Evolutionary conservation across 192 early-diverging fungal species (phyloP).

Genomic region (Irineochytrium annulatum): DNA sequence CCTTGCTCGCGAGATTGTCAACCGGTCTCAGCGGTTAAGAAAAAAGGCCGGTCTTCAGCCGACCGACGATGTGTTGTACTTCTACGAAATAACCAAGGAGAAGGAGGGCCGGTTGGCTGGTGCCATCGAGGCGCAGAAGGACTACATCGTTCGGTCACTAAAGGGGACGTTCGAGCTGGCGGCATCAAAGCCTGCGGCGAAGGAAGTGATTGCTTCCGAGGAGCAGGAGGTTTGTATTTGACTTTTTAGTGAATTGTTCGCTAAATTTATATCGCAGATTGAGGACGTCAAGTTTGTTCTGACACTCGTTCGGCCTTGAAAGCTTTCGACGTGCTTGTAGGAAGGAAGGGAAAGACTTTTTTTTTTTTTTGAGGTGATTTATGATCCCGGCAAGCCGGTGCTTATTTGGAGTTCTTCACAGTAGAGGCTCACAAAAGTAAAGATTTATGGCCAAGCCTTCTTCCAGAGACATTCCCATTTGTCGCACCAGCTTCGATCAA

Average conservation of each 20-base stretch:
- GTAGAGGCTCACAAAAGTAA: no score
- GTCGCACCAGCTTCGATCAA: no score
- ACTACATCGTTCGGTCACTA: constrained; percentile 65
- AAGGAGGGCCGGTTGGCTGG: constrained; percentile 60
- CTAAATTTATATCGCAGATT: constrained; percentile 26
- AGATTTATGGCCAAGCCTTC: no score
- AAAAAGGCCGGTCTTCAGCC: constrained; percentile 90
- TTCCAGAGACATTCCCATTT: no score
- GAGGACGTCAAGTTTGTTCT: constrained; percentile 77
- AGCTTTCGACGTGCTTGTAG: no score
- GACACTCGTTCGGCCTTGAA: constrained; percentile 41
- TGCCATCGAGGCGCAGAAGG: constrained; percentile 69
- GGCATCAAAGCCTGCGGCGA: constrained; percentile 18
- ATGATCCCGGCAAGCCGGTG: no score
- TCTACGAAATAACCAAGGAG: constrained; percentile 74
- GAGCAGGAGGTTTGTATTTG: constrained; percentile 65
- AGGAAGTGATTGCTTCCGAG: constrained; percentile 69
- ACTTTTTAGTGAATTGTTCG: not conserved
- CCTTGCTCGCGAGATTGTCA: constrained; percentile 89
- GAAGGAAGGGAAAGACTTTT: no score
- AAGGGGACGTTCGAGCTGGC: constrained; percentile 47
- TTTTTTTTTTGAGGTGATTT: no score
- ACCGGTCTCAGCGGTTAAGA: constrained; percentile 91
- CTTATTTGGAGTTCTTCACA: no score
- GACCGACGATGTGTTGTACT: constrained; percentile 83